phyloP scores from a whole-genome alignment of 257 asterid genomes.

The Paulownia fortunei region DNA sequence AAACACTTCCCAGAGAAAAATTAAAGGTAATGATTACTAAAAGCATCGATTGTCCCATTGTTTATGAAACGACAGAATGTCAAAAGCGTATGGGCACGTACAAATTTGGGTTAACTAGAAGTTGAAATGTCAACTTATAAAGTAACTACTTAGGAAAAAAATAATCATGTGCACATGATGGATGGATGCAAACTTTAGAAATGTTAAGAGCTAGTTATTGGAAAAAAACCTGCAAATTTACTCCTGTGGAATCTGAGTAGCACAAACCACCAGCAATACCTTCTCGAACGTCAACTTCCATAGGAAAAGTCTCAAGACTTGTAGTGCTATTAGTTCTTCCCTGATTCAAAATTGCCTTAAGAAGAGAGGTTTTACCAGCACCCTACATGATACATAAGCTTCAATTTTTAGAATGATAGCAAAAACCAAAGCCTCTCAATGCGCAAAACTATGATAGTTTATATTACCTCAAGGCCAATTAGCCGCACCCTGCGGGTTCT shows the following conservation, averaged over 20 bases:
- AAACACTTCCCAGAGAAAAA: background rate
- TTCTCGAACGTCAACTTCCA: conserved; percentile 71
- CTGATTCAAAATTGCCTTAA: conserved; percentile 78
- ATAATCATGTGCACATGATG: background rate
- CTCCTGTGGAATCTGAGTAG: conserved; percentile 82
- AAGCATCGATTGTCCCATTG: background rate
- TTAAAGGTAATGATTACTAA: background rate
- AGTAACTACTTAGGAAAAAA: conserved; percentile 6
- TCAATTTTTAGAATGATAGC: conserved; percentile 19
- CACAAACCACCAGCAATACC: conserved; percentile 94
- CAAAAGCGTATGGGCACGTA: background rate
- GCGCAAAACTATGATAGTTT: background rate
- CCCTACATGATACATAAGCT: conserved; percentile 63
- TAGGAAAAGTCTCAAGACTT: conserved; percentile 55
- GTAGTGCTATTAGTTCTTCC: conserved; percentile 50
- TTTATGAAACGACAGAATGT: conserved; percentile 3
- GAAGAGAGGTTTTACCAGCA: conserved; percentile 94
- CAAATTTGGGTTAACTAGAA: background rate
- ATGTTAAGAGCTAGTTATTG: conserved; percentile 19
- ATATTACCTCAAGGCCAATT: conserved; percentile 92
- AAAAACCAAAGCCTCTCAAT: conserved; percentile 19
- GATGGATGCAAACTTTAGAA: conserved; percentile 10
- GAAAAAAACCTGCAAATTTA: conserved; percentile 81
- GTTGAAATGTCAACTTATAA: background rate
- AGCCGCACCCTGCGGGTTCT: conserved; percentile 91